A percentile compares a stretch with the other conserved stretches of the same genome.
Conservation (phyloP, 192 early-diverging fungal genomes). For the Coemansia sp. region DNA sequence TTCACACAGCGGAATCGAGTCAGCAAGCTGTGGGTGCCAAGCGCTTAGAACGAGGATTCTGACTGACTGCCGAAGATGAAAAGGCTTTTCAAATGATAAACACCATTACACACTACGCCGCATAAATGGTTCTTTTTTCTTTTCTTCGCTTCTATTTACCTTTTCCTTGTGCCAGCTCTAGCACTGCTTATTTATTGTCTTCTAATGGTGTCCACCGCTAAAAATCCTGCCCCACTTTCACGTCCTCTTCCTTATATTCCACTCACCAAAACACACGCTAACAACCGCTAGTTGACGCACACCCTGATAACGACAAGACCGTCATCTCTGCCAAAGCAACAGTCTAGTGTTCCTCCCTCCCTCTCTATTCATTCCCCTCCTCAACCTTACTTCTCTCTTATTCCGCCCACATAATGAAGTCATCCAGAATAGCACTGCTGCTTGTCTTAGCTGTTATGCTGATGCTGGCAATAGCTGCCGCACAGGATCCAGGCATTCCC, state of each 20-base stretch:
- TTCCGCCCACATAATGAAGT: slow-evolving; percentile 12
- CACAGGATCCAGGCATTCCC: background rate
- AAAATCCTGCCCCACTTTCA: background rate
- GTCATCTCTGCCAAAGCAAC: too few species aligned
- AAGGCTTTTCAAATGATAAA: background rate
- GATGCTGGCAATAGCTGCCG: background rate
- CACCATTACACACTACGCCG: background rate
- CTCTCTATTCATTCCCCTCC: background rate
- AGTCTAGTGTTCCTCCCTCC: too few species aligned
- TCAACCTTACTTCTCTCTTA: background rate
- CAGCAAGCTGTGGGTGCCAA: too few species aligned
- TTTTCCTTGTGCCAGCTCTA: background rate
- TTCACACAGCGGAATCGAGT: too few species aligned
- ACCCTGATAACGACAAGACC: background rate
- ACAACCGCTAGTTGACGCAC: background rate
- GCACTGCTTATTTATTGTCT: background rate
- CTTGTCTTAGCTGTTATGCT: background rate
- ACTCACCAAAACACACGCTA: background rate
- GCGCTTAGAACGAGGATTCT: too few species aligned
- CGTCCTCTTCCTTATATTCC: background rate
- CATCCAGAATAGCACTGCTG: background rate
- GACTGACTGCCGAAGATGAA: background rate
- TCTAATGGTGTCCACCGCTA: background rate
- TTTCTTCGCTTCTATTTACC: background rate
- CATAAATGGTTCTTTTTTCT: background rate